Evolutionary conservation across 2,329 filamentous ascomycete genomes (phyloP), one percentile per base, ranked within the genome.

Genomic region (Fusarium pseudonygamai): DNA sequence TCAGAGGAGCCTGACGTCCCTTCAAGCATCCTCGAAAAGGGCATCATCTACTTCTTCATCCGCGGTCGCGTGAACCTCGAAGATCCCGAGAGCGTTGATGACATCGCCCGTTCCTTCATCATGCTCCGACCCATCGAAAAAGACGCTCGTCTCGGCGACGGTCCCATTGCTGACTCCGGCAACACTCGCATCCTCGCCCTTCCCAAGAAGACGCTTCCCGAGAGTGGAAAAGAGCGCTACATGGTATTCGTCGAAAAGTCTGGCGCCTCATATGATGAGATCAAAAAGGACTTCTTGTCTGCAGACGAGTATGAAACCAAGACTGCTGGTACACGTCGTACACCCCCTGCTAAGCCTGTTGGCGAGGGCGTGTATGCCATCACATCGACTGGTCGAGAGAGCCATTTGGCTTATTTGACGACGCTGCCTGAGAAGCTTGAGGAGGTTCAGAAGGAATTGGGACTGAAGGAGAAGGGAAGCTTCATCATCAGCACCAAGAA

Each of bases 41-140:
- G 95, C 7, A 88, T 96, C 75, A 91, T 97, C 75, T 97, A 97
- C 85, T 97, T 97, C 87, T 97, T 97, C 85, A 92, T 93, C 77
- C 91, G 95, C 24, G 90, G 91, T 13, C 91, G 94, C 18, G 93
- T 97, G 42, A 89, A 90, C 57, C 87, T 93, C 32, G 89, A 94
- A 9, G 87, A 93, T 12, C 91, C 94, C 0, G 87, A 91, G 24
- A 87, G 88, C 50, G 85, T 96, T 3, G 83, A 88, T 45, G 94
- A 97, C 59, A 88, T 97, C 55, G 90, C 93, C 46, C 91, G 94
- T 55, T 94, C 88, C 71, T 96, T 92, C 83, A 91, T 97, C 77
- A 87, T 97, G 20, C 87, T 97, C 8, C 90, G 93, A 1, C 94
- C 94, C 2, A 84, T 96, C 8, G 89, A 88, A 1, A 83, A 86